Base-by-base conservation (phyloP, 345 rosid species). In the Trapa bicornis region DNA sequence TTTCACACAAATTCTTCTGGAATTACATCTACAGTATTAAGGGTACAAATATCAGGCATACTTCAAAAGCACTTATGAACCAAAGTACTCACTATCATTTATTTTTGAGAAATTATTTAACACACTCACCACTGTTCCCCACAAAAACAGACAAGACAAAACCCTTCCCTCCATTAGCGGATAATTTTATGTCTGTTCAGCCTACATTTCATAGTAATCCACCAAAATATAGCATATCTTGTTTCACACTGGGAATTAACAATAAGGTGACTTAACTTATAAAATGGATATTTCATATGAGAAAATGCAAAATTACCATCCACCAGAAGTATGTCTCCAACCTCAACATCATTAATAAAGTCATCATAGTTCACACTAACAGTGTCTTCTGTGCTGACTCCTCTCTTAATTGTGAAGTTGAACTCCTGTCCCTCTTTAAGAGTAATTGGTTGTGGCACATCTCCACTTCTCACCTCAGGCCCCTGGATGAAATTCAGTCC, bases 391-490 rank as follows among this genome's bases (percentile, higher is more conserved):
- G 83, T 80, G 73, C 86, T 74, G 72, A 94, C 86, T 65, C 95
- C 97, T 80, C 96, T 83, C 76, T 72, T 80, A 69, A 89, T 91
- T 0, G 95, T 91, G 68, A 94, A 94, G 74, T 85, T 94, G 73
- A 94, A 94, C 70, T 89, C 95, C 66, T 89, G 95, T 37, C 99
- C 97, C 77, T 86, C 92, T 71, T 85, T 67, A 0, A 94, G 84
- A 45, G 65, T 62, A 47, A 94, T 85, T 37, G 99, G 99, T 68
- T 79, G 86, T 63, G 97, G 97, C 43, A 89, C 87, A 79, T 94
- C 99, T 17, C 97, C 97, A 61, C 99, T 94, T 83, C 99, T 82
- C 71, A 94, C 99, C 84, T 94, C 99, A 77, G 99, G 99, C 62
- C 97, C 99, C 97, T 93, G 75, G 67, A 78, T 8, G 11, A 57